Evolutionary conservation across 441 rosid genomes (phyloP).

Genomic region (Iberis amara): DNA sequence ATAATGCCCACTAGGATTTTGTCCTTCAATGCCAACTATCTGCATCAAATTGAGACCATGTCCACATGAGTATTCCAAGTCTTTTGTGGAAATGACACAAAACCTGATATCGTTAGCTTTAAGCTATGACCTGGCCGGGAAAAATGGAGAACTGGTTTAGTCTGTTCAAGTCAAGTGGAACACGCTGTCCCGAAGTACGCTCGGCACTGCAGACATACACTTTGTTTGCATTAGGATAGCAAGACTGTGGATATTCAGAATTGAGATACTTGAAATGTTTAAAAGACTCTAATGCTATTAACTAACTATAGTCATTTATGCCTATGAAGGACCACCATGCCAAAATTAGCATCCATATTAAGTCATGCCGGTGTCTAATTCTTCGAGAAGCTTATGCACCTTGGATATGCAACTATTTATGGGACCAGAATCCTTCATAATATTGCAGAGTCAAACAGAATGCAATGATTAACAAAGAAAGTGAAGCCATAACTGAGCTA

Average conservation of each 20-base stretch:
- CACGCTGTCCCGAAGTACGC: constrained; percentile 82
- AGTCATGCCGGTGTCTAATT: neutral
- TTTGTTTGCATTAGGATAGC: constrained; percentile 22
- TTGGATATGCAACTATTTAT: neutral
- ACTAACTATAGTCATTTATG: too few relatives aligned
- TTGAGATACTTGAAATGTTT: too few relatives aligned
- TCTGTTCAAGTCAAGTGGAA: constrained; percentile 73
- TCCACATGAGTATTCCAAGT: constrained; percentile 6
- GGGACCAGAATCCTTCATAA: too few relatives aligned
- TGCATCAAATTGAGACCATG: constrained; percentile 34
- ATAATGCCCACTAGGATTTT: constrained; percentile 97
- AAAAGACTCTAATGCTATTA: too few relatives aligned
- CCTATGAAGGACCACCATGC: too few relatives aligned
- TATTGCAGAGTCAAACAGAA: constrained; percentile 9
- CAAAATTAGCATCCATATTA: too few relatives aligned
- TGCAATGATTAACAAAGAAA: neutral
- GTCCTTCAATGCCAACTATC: constrained; percentile 87
- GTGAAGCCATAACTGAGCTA: constrained; percentile 26
- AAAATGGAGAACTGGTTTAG: constrained; percentile 72
- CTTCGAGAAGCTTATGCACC: neutral
- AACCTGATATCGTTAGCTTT: constrained; percentile 11
- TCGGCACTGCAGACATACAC: constrained; percentile 51
- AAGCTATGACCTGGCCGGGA: constrained; percentile 81
- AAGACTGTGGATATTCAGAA: too few relatives aligned
- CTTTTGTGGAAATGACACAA: constrained; percentile 5